Percentiles rank a stretch among this genome's conserved stretches.
These are phyloP conservation scores for Astragalus membranaceus DNA, from an alignment of 306 rosid genomes.

Conservation along the genomic window DNA sequence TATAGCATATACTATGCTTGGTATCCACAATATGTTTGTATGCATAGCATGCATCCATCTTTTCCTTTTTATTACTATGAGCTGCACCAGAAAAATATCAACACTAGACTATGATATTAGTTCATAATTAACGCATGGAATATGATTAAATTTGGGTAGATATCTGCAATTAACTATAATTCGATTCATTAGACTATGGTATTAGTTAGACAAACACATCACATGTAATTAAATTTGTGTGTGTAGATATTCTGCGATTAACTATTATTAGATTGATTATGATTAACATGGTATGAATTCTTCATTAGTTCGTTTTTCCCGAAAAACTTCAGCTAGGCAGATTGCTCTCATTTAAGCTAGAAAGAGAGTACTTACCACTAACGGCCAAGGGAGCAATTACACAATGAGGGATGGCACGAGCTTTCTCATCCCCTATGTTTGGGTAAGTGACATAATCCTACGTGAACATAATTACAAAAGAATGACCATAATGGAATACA, in stretches of 20 bases:
- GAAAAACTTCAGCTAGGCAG: slow-evolving; percentile 5
- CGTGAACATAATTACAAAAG: slow-evolving; percentile 13
- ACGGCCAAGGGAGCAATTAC: slow-evolving; percentile 85
- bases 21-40: neutral
- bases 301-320: neutral
- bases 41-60: neutral
- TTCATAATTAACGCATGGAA: too few relatives aligned
- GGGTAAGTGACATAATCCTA: slow-evolving; percentile 57
- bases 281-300: neutral
- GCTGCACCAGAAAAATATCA: neutral
- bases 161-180: too few relatives aligned
- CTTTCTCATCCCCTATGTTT: slow-evolving; percentile 59
- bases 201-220: neutral
- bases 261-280: neutral
- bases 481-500: neutral
- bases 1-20: neutral
- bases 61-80: neutral
- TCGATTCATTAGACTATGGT: neutral
- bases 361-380: slow-evolving; percentile 55
- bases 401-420: slow-evolving; percentile 65
- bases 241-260: neutral
- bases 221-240: neutral
- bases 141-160: too few relatives aligned
- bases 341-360: neutral
- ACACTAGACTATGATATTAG: too few relatives aligned